phyloP scores from a whole-genome alignment of 331 rosid species.

The Quercus tomentella region DNA sequence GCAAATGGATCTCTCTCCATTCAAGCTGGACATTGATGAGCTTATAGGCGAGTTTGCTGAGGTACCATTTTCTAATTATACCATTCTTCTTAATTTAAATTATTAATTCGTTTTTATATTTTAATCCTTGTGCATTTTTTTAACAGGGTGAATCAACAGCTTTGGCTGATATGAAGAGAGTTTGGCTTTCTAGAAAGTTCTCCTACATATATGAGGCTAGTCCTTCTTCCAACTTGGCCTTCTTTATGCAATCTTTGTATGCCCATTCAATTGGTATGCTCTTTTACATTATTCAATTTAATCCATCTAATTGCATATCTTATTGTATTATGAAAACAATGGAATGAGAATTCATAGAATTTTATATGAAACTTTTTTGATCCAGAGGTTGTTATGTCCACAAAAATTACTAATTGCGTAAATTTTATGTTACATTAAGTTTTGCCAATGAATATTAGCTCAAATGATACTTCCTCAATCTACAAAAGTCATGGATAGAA shows the following conservation, averaged over 20 bases:
- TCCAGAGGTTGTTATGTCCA: neutral
- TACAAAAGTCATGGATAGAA: no score
- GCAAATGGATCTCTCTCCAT: constrained; percentile 42
- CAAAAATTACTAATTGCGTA: neutral
- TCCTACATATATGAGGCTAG: constrained; percentile 72
- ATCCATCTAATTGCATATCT: no score
- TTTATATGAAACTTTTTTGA: neutral
- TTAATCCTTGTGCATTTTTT: neutral
- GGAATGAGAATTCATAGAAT: neutral
- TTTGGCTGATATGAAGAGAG: constrained; percentile 65
- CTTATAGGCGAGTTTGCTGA: constrained; percentile 57
- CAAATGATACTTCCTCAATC: no score
- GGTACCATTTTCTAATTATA: constrained; percentile 24
- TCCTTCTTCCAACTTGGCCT: constrained; percentile 66
- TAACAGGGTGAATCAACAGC: constrained; percentile 49
- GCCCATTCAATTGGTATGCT: constrained; percentile 69
- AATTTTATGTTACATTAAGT: neutral
- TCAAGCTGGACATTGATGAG: constrained; percentile 72
- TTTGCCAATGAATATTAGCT: no score
- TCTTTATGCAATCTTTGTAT: constrained; percentile 89
- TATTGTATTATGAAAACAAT: neutral
- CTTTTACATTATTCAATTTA: neutral
- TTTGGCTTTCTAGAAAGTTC: constrained; percentile 73
- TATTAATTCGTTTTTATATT: neutral
- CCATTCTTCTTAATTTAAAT: neutral